Evolutionary conservation across 352 stramenopile genomes (phyloP).

Genomic region (Pythium rishiriense): DNA sequence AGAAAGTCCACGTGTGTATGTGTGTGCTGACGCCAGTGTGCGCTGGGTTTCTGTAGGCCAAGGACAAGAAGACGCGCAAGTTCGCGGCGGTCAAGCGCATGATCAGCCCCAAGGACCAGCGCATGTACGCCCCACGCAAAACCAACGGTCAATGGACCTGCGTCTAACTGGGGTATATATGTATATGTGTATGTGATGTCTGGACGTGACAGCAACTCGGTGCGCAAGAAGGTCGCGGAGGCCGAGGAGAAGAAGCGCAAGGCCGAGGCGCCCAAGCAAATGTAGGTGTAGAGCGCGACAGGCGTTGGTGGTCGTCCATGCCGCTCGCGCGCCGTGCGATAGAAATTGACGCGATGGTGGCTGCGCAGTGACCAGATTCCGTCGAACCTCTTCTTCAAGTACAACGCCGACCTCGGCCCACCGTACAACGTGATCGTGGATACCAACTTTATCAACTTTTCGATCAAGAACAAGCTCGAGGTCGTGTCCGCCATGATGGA

Average conservation of each 20-base stretch:
- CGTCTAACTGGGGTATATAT: no score
- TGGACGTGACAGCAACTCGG: conserved; percentile 82
- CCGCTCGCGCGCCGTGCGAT: no score
- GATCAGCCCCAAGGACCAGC: conserved; percentile 97
- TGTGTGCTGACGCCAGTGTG: neutral
- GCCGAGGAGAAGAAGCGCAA: conserved; percentile 90
- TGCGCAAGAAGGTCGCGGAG: conserved; percentile 71
- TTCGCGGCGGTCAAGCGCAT: conserved; percentile 98
- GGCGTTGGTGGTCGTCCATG: neutral
- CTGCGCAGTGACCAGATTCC: conserved; percentile 91
- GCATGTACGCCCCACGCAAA: conserved; percentile 89
- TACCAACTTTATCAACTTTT: conserved; percentile 99
- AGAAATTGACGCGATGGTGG: neutral
- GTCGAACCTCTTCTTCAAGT: conserved; percentile 99
- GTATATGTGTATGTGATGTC: neutral
- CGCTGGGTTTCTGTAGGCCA: conserved; percentile 61
- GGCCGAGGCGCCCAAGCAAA: conserved; percentile 91
- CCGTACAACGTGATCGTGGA: conserved; percentile 99
- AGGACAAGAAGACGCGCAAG: conserved; percentile 98
- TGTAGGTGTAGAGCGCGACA: conserved; percentile 46
- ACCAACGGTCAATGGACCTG: no score
- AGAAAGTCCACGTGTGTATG: neutral
- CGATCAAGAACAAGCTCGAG: conserved; percentile 99
- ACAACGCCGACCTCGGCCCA: conserved; percentile 98
- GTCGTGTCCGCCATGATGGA: conserved; percentile 99